Percentiles rank a stretch among this genome's conserved stretches.
Evolutionary conservation across 2,329 filamentous ascomycete genomes (phyloP).

Genomic region (Trichoderma koningii): DNA sequence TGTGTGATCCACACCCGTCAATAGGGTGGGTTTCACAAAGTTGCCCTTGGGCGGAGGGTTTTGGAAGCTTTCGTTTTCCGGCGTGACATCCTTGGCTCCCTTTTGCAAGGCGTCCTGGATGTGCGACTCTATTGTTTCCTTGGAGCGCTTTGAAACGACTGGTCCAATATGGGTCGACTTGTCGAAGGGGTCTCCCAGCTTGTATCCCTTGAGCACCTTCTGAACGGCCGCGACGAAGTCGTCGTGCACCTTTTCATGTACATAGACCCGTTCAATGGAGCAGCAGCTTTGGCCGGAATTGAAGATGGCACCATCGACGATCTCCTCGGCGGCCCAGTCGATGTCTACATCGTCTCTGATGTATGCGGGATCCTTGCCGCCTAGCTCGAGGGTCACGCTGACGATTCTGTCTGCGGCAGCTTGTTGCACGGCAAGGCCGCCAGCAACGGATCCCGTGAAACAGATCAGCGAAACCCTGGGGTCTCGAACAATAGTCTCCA

Average conservation of each 20-base stretch:
- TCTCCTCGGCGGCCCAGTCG: constrained; percentile 88
- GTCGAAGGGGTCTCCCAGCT: constrained; percentile 83
- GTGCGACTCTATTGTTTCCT: constrained; percentile 74
- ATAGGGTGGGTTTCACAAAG: constrained; percentile 82
- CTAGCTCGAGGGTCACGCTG: constrained; percentile 85
- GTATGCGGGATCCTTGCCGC: constrained; percentile 94
- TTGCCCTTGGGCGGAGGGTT: constrained; percentile 77
- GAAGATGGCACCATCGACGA: constrained; percentile 94
- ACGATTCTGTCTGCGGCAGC: constrained; percentile 83
- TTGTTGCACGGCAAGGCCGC: constrained; percentile 81
- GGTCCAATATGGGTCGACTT: constrained; percentile 81
- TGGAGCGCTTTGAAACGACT: constrained; percentile 79
- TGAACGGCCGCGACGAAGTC: constrained; percentile 77
- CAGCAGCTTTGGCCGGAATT: constrained; percentile 99
- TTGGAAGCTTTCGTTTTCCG: constrained; percentile 75
- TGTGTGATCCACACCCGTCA: constrained; percentile 75
- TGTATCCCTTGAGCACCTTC: constrained; percentile 78
- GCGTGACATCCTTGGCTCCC: constrained; percentile 82
- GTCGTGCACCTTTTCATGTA: constrained; percentile 82
- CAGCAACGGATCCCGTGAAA: constrained; percentile 91
- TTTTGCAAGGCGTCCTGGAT: constrained; percentile 80
- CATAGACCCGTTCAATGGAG: constrained; percentile 87
- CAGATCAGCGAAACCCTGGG: constrained; percentile 79
- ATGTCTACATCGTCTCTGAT: constrained; percentile 83
- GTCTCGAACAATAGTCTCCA: constrained; percentile 77